These are phyloP conservation scores for Penicillium egyptiacum DNA, from an alignment of 495 filamentous ascomycete species.

Conservation along the genomic window DNA sequence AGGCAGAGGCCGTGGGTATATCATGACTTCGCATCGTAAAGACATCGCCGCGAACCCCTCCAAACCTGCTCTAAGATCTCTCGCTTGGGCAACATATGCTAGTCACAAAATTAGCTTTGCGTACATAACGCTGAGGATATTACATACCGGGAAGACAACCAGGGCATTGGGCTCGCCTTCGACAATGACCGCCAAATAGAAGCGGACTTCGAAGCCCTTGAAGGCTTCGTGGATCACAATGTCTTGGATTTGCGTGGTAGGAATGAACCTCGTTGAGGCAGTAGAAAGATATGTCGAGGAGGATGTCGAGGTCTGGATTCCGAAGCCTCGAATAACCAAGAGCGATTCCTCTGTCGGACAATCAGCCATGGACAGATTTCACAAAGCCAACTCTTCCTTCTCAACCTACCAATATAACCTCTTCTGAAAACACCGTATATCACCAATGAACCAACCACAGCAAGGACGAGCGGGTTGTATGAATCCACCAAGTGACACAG, in stretches of 20 bases:
- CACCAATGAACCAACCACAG: slow-evolving; percentile 31
- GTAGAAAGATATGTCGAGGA: slow-evolving; percentile 62
- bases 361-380: slow-evolving; percentile 25
- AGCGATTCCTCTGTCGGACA: slow-evolving; percentile 70
- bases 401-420: slow-evolving; percentile 48
- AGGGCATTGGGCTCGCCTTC: slow-evolving; percentile 85
- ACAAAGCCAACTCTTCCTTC: neutral
- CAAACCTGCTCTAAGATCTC: slow-evolving; percentile 80
- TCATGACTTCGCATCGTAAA: slow-evolving; percentile 65
- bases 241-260: slow-evolving; percentile 86
- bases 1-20: neutral
- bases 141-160: slow-evolving; percentile 82
- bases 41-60: slow-evolving; percentile 72
- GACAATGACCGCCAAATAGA: slow-evolving; percentile 87
- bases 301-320: slow-evolving; percentile 81
- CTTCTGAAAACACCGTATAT: slow-evolving; percentile 51
- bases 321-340: slow-evolving; percentile 82
- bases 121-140: neutral
- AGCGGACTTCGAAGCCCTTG: slow-evolving; percentile 84
- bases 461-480: slow-evolving; percentile 35
- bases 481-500: slow-evolving; percentile 39
- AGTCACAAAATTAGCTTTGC: slow-evolving; percentile 13
- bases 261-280: slow-evolving; percentile 83
- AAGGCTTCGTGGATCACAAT: slow-evolving; percentile 96
- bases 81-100: slow-evolving; percentile 67